Percentiles rank a stretch among this genome's conserved stretches.
phyloP scores from a whole-genome alignment of 2,329 filamentous ascomycete genomes.

The Penicillium sp. region DNA sequence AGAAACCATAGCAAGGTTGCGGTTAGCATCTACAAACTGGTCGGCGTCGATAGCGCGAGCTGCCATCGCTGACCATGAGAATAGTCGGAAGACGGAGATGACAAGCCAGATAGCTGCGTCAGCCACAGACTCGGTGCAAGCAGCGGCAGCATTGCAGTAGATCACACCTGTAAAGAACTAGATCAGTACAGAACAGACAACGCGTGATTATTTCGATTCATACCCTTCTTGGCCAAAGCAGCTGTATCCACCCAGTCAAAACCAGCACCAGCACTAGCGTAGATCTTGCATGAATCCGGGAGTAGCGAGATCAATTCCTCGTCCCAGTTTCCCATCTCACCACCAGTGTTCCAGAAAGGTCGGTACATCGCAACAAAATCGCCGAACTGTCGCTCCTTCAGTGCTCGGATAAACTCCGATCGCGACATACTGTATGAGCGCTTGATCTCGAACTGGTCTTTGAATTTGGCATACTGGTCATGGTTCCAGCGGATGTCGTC shows the following conservation, averaged over 20 bases:
- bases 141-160: conserved; percentile 72
- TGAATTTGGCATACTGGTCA: conserved; percentile 43
- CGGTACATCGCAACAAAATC: conserved; percentile 53
- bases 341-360: conserved; percentile 65
- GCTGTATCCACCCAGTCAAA: conserved; percentile 65
- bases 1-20: conserved; percentile 58
- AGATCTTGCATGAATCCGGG: conserved; percentile 56
- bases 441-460: conserved; percentile 37
- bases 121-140: conserved; percentile 70
- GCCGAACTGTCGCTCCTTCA: conserved; percentile 43
- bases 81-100: conserved; percentile 67
- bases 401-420: conserved; percentile 42
- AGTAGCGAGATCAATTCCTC: conserved; percentile 57
- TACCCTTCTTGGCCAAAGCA: conserved; percentile 61
- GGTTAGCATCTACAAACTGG: conserved; percentile 61
- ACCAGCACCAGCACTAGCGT: conserved; percentile 61
- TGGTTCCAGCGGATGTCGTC: conserved; percentile 52
- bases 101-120: conserved; percentile 70
- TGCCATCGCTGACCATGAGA: conserved; percentile 64
- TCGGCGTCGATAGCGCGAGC: conserved; percentile 49
- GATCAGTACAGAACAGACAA: not conserved
- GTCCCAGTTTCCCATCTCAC: conserved; percentile 66
- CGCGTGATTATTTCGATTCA: conserved; percentile 5
- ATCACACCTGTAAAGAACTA: conserved; percentile 19
- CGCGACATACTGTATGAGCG: conserved; percentile 40